Evolutionary conservation across 1,284 basidiomycete species (phyloP).

Genomic region (Malassezia sp.): DNA sequence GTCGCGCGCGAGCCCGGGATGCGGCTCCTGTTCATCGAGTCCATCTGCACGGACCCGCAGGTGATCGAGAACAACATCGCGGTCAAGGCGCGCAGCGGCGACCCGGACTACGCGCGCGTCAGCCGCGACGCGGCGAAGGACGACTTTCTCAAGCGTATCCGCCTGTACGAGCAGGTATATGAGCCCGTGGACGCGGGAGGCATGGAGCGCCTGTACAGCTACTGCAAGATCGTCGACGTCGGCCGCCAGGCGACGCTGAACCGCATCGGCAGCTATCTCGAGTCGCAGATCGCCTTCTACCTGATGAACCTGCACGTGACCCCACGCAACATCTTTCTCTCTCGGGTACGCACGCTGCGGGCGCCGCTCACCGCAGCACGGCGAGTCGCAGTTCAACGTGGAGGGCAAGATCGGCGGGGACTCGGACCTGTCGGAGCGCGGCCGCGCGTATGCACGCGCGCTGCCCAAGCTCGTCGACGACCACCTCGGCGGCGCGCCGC

Average conservation of each 20-base stretch:
- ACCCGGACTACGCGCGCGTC: constrained; percentile 90
- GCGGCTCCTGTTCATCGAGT: constrained; percentile 84
- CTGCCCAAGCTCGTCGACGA: constrained; percentile 78
- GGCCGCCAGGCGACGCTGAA: constrained; percentile 41
- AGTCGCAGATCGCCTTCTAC: constrained; percentile 94
- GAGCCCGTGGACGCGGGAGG: constrained; percentile 60
- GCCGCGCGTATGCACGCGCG: constrained; percentile 71
- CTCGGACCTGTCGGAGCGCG: constrained; percentile 69
- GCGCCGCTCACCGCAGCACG: no score
- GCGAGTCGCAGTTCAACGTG: constrained; percentile 93
- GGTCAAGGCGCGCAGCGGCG: constrained; percentile 85
- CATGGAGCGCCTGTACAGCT: constrained; percentile 58
- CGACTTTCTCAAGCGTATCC: constrained; percentile 84
- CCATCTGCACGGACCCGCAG: constrained; percentile 80
- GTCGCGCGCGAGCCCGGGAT: constrained; percentile 83
- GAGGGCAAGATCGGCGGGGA: constrained; percentile 96
- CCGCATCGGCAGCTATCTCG: constrained; percentile 62
- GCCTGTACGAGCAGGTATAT: constrained; percentile 88
- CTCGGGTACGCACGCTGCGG: no score
- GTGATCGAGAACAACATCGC: constrained; percentile 91
- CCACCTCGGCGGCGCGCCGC: constrained; percentile 74
- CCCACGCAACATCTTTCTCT: constrained; percentile 90
- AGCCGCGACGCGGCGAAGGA: constrained; percentile 68
- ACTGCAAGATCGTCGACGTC: constrained; percentile 48
- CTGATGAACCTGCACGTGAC: constrained; percentile 97